Conservation (phyloP, 805 yeast genomes). For the Saccharomycopsis fibuligera region DNA sequence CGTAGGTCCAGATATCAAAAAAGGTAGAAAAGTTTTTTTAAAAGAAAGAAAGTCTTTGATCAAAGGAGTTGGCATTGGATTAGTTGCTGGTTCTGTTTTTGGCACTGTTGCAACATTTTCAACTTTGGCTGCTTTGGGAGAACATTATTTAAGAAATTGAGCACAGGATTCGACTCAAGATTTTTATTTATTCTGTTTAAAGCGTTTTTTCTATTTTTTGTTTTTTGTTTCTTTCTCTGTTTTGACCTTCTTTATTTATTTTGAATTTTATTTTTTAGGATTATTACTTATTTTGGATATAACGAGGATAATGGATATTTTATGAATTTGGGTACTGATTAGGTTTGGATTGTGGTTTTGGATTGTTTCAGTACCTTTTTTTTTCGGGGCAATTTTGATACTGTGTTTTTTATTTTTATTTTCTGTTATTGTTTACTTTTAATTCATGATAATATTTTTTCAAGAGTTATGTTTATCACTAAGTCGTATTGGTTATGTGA, state of each 20-base stretch:
- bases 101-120: conserved; percentile 16
- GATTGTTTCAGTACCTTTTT: too few relatives aligned
- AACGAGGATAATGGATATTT: too few relatives aligned
- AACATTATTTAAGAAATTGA: not conserved
- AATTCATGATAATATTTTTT: too few relatives aligned
- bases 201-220: conserved; percentile 2
- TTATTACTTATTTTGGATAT: not conserved
- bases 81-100: conserved; percentile 13
- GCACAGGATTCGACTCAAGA: not conserved
- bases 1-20: not conserved
- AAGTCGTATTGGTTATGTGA: too few relatives aligned
- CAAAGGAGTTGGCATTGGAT: conserved; percentile 15
- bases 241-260: not conserved
- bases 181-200: not conserved
- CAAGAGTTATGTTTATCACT: too few relatives aligned
- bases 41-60: too few relatives aligned
- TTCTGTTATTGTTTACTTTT: too few relatives aligned
- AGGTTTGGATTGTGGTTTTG: too few relatives aligned
- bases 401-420: too few relatives aligned
- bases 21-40: too few relatives aligned
- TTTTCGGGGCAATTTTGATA: too few relatives aligned
- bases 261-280: not conserved
- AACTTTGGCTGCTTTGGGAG: conserved; percentile 10
- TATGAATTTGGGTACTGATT: too few relatives aligned
- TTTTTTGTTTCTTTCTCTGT: conserved; percentile 1